A percentile compares a stretch with the other conserved stretches of the same genome.
These are phyloP conservation scores for Umbellularia californica DNA, from an alignment of 164 flowering plant species.

Conservation along the genomic window DNA sequence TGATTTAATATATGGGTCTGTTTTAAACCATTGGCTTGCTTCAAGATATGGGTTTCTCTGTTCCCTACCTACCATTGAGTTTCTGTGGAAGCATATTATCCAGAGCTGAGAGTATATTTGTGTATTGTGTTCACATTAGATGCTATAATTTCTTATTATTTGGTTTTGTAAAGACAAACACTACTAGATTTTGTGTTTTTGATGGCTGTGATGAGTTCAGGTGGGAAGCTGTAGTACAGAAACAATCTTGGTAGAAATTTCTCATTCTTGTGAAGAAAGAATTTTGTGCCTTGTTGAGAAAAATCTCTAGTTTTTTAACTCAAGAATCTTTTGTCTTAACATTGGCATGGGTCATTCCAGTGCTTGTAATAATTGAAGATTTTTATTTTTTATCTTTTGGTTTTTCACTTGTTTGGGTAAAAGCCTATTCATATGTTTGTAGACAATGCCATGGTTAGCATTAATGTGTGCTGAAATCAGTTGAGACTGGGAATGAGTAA, in stretches of 20 bases:
- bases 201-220: not conserved
- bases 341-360: too few species aligned
- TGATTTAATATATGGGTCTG: slow-evolving; percentile 35
- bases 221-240: not conserved
- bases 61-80: not conserved
- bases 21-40: not conserved
- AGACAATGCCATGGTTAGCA: too few species aligned
- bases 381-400: not conserved
- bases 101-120: not conserved
- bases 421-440: not conserved
- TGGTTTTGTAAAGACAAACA: not conserved
- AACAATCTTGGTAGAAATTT: not conserved
- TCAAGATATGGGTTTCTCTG: not conserved
- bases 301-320: too few species aligned
- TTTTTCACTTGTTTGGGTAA: not conserved
- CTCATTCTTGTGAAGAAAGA: not conserved
- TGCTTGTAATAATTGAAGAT: too few species aligned
- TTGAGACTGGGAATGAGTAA: too few species aligned
- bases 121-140: slow-evolving; percentile 1
- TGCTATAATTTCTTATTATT: too few species aligned
- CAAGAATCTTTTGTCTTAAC: not conserved
- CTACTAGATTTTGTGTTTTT: not conserved
- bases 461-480: too few species aligned
- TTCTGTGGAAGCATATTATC: not conserved
- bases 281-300: not conserved